Evolutionary conservation across 768 basidiomycete genomes (phyloP), one percentile per base, ranked within the genome.

Genomic region (Pseudohyphozyma bogoriensis): DNA sequence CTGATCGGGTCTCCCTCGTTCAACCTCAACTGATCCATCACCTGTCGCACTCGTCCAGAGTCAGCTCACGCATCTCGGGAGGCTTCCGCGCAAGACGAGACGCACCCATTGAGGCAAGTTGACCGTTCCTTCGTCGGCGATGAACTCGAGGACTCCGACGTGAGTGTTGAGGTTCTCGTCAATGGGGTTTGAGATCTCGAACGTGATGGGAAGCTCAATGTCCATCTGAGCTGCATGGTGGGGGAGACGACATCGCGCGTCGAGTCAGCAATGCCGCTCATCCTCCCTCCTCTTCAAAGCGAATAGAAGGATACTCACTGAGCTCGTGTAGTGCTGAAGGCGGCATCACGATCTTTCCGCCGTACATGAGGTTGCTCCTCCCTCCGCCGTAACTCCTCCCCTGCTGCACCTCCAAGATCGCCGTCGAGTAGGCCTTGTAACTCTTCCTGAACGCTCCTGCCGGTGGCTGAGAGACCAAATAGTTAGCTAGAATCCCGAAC

Each of bases 291-390:
- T n/a, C n/a, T n/a, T n/a, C 47, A 22, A 40, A n/a, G 20, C 36
- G n/a, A n/a, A n/a, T n/a, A 20, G 28, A 28, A 37, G 6, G n/a
- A n/a, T n/a, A 73, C 77, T 66, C 46, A 78, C 78, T 87, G 13
- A 99, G 78, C 66, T 83, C 83, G 11, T 92, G 92, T 6, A 99
- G 79, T 13, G 92, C 86, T 44, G 92, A 96, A 22, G 87, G 89
- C 4, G 95, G 95, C 89, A 99, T 91, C 56, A 99, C 88, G 65
- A 97, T 90, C 79, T 97, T 97, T 72, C 95, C 95, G 65, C 95
- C 95, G 69, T 92, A 97, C 58, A 89, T 88, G 33, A 99, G 75
- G 72, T 97, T 95, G 83, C 75, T 89, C 79, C 74, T 89, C 85
- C 65, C 80, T 79, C 33, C 89, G 1, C 65, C 65, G 9, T n/a